These are phyloP conservation scores for Malassezia brasiliensis DNA, from an alignment of 1,284 basidiomycete species.

Conservation along the genomic window DNA sequence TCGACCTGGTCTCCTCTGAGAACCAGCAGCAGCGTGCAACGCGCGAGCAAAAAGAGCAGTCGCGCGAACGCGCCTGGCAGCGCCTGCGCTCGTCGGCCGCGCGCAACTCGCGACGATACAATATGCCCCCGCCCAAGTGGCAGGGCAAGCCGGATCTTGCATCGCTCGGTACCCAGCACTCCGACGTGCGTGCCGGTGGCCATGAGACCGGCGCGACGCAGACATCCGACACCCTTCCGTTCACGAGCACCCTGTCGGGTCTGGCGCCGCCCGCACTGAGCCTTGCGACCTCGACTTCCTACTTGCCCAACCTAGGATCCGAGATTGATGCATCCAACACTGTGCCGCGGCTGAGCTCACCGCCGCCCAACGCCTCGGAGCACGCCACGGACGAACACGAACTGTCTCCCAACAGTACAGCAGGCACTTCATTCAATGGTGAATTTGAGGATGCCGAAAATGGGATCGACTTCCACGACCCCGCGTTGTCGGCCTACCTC, in stretches of 20 bases:
- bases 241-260: constrained; percentile 8
- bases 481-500: neutral
- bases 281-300: constrained; percentile 2
- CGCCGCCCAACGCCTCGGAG: constrained; percentile 21
- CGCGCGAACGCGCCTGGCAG: constrained; percentile 42
- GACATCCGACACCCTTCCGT: constrained; percentile 3
- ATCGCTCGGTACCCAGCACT: neutral
- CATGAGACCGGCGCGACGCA: neutral
- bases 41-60: constrained; percentile 35
- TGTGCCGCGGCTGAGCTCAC: constrained; percentile 22
- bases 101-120: constrained; percentile 33
- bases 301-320: constrained; percentile 3
- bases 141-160: neutral
- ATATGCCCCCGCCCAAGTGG: constrained; percentile 19
- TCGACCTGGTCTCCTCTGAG: constrained; percentile 85
- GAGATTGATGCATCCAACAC: constrained; percentile 8
- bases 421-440: constrained; percentile 18
- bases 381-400: constrained; percentile 26
- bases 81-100: constrained; percentile 35
- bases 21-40: constrained; percentile 69
- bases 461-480: constrained; percentile 4
- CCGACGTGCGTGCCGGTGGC: neutral
- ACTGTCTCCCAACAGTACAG: constrained; percentile 19
- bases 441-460: constrained; percentile 39
- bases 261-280: constrained; percentile 15